Evolutionary conservation across 2,329 filamentous ascomycete genomes (phyloP), one percentile per base, ranked within the genome.

Genomic region (Alternaria sp.): DNA sequence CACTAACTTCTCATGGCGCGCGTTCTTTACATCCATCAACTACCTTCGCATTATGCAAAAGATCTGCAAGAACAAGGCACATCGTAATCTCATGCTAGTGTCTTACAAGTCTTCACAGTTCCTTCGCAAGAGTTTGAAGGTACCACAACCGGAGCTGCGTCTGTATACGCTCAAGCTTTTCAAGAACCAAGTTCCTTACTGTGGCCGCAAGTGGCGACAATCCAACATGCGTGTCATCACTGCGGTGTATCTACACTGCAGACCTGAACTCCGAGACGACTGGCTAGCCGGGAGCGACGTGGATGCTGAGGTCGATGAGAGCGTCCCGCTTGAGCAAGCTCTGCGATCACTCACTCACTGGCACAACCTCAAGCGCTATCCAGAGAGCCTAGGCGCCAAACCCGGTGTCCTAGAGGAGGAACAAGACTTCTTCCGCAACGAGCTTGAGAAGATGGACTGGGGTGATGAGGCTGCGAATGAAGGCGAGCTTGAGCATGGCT

Each of bases 181-280:
- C 89, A 99, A 99, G 80, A 95, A 93, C 62, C 95, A 99, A 79
- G 95, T 99, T 5, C 95, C 95, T 1, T 99, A 97, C 83, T 98
- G 94, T 79, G 94, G 95, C 22, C 90, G 95, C 44, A 99, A 99
- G 82, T 99, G 95, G 95, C 90, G 95, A 14, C 95, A 98, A 81
- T 90, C 89, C 70, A 98, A 99, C 79, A 99, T 99, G 95, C 92
- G 94, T 57, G 94, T 98, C 74, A 99, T 99, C 75, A 99, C 95
- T 0, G 93, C 94, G 4, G 92, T 99, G 1, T 99, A 97, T 79
- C 84, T 99, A 50, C 92, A 97, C 80, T 97, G 94, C 74, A 87
- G 93, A 8, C 94, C 94, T 0, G 94, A 98, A 78, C 85, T 99
- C 46, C 87, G 94, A 30, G 95, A 99, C 74, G 95, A 97, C 80